Evolutionary conservation across 139 green algal species (phyloP), one percentile per base, ranked within the genome.

Genomic region (Desmodesmus armatus): DNA sequence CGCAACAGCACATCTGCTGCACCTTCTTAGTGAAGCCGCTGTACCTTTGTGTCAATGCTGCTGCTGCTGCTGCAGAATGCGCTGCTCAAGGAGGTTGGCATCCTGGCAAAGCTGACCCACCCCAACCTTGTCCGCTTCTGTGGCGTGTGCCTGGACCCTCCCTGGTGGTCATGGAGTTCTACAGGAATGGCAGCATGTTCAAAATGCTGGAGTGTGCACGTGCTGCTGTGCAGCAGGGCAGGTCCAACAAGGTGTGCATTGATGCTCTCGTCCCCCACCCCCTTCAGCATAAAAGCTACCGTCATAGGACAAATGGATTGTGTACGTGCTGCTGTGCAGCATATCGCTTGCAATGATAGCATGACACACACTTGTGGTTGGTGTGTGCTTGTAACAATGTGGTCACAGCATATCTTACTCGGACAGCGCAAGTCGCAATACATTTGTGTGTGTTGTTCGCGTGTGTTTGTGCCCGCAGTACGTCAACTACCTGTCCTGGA

Each of bases 101-200:
- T 87, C 31, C 85, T 93, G 58, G 80, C 70, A 9, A 82, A 86
- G 21, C 80, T 74, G 3, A 84, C 86, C 78, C 90, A 93, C 87
- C 90, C 90, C 62, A 91, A 91, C 83, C 86, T 93, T 40, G 87
- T 93, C 37, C 87, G 90, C 67, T 91, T 93, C 85, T 84, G 63
- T 85, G 89, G 87, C 5, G 74, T 93, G 35, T 93, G 89, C 65
- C 55, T 88, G 51, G 76, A 90, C 37, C 91, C 91, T 17, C 91
- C 2, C 77, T 87, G 40, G 89, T 94, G 66, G 86, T 94, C n/a
- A 93, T 89, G 19, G 88, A 94, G 84, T 93, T 91, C 84, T 94
- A 94, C 85, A 51, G 78, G 60, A 11, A 39, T 35, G 60, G 78
- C 62, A 72, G 25, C 27, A 40, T 75, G 40, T 72, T 31, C 63